These are phyloP conservation scores for Furcasterigmium furcatum DNA, from an alignment of 2,329 filamentous ascomycete genomes.

Conservation along the genomic window DNA sequence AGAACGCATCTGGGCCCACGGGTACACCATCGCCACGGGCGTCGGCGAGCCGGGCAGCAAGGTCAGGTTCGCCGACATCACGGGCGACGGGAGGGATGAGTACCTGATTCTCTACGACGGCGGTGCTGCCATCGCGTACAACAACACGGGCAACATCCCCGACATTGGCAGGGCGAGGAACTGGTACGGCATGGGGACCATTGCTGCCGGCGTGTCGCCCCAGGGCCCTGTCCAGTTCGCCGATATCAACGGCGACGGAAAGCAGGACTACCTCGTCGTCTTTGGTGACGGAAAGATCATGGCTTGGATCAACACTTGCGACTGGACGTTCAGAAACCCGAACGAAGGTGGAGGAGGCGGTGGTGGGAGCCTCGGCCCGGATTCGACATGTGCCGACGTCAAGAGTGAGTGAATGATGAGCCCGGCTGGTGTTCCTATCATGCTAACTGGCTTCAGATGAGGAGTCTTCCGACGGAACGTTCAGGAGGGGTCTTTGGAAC, in stretches of 20 bases:
- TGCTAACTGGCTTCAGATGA: no score
- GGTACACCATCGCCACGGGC: conserved; percentile 6
- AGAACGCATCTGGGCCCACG: neutral
- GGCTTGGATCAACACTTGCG: conserved; percentile 10
- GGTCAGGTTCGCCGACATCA: conserved; percentile 6
- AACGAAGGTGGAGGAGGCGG: neutral
- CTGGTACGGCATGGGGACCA: conserved; percentile 1
- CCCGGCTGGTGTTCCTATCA: no score
- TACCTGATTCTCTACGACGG: conserved; percentile 14
- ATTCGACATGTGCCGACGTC: neutral
- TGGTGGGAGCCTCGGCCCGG: neutral
- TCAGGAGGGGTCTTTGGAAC: neutral
- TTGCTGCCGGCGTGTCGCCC: neutral
- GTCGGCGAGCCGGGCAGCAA: conserved; percentile 11
- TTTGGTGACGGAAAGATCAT: conserved; percentile 7
- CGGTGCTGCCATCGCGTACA: conserved; percentile 13
- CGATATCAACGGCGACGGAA: conserved; percentile 13
- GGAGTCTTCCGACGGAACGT: no score
- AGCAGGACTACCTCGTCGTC: conserved; percentile 12
- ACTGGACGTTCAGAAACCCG: neutral
- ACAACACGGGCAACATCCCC: conserved; percentile 8
- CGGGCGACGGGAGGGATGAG: conserved; percentile 6
- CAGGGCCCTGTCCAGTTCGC: conserved; percentile 5
- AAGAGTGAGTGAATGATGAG: no score
- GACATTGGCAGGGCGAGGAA: conserved; percentile 1